These are phyloP conservation scores for Syzygium oleosum DNA, from an alignment of 345 rosid genomes.

Conservation along the genomic window DNA sequence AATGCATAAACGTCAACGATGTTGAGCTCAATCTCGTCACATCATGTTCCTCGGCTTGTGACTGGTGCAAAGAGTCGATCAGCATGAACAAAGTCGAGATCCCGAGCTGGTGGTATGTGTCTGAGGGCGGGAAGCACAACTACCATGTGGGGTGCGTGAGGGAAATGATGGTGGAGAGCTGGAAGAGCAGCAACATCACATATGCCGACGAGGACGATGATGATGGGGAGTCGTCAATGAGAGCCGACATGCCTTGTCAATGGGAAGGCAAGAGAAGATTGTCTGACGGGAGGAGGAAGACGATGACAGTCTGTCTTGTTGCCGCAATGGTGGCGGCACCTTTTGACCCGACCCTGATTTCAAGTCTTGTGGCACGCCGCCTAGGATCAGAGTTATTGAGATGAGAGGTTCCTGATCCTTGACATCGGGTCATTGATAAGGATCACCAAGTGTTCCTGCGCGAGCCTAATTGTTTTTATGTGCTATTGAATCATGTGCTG, in stretches of 20 bases:
- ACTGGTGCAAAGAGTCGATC: background rate
- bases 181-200: background rate
- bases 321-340: background rate
- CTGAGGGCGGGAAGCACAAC: background rate
- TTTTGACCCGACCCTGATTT: no score
- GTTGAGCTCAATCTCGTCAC: background rate
- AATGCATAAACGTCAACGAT: background rate
- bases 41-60: background rate
- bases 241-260: background rate
- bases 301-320: background rate
- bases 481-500: background rate
- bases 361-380: fast-evolving
- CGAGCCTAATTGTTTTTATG: background rate
- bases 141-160: background rate
- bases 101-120: background rate
- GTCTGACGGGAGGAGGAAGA: background rate
- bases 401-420: background rate
- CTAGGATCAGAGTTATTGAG: background rate
- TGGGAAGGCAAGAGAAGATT: background rate
- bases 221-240: background rate
- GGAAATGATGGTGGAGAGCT: background rate
- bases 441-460: background rate
- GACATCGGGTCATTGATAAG: background rate
- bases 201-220: background rate
- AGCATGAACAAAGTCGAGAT: background rate